Evolutionary conservation across 73 alveolate genomes (phyloP).

Genomic region (Paramecium octaurelia): DNA sequence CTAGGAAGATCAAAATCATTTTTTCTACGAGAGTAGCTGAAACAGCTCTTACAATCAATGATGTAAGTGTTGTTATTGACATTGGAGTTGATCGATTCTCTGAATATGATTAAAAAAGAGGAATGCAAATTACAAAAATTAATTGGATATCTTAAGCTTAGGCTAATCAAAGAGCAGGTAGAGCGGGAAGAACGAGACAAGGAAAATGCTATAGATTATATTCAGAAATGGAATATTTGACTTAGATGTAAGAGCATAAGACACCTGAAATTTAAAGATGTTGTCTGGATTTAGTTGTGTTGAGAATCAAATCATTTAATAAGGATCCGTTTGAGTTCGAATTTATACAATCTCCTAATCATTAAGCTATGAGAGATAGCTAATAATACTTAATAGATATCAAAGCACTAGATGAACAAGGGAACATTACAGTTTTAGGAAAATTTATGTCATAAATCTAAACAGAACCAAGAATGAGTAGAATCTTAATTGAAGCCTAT

Average conservation of each 20-base stretch:
- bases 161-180: constrained; percentile 99
- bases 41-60: constrained; percentile 99
- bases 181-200: constrained; percentile 99
- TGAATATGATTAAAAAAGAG: constrained; percentile 97
- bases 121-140: constrained; percentile 96
- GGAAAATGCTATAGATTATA: constrained; percentile 99
- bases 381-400: constrained; percentile 95
- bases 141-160: constrained; percentile 97
- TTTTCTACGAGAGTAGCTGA: constrained; percentile 99
- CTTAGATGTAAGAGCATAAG: constrained; percentile 93
- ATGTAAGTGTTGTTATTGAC: constrained; percentile 99
- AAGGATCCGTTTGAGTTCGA: constrained; percentile 98
- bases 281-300: constrained; percentile 92
- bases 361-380: constrained; percentile 99
- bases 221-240: constrained; percentile 86
- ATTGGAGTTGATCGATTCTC: constrained; percentile 97
- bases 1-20: constrained; percentile 92
- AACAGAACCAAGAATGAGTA: constrained; percentile 84
- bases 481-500: constrained; percentile 15
- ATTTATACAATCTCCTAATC: constrained; percentile 99
- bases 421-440: constrained; percentile 96
- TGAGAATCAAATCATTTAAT: constrained; percentile 86
- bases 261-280: constrained; percentile 98
- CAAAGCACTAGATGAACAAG: constrained; percentile 98
- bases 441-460: constrained; percentile 98